Percentiles rank a stretch among this genome's conserved stretches.
Conservation (phyloP, 495 filamentous ascomycete genomes). For the Echria macrotheca region DNA sequence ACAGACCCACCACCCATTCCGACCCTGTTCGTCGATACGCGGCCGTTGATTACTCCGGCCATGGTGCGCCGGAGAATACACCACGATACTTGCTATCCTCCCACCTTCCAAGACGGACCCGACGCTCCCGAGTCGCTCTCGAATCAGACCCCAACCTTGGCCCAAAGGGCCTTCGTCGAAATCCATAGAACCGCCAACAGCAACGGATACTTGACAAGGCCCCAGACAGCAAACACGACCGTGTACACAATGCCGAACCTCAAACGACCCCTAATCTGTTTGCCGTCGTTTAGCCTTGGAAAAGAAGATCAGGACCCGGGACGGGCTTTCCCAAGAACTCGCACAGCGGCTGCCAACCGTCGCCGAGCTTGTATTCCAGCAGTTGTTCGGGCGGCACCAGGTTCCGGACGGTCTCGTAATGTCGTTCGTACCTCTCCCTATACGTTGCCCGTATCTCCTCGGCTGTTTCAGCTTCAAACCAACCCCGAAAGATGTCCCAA, state of each 20-base stretch:
- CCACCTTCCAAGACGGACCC: too few relatives aligned
- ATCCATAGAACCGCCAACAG: background rate
- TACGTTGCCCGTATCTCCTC: background rate
- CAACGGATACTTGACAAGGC: background rate
- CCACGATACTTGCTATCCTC: too few relatives aligned
- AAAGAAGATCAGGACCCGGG: conserved; percentile 14
- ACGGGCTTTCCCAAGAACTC: conserved; percentile 29
- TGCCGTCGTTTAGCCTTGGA: background rate
- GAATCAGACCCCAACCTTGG: too few relatives aligned
- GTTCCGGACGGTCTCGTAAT: conserved; percentile 13
- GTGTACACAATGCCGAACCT: background rate
- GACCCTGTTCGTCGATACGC: too few relatives aligned
- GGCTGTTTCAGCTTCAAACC: background rate
- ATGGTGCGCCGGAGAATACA: too few relatives aligned
- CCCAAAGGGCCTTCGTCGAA: too few relatives aligned
- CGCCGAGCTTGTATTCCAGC: conserved; percentile 22
- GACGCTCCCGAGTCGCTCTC: too few relatives aligned
- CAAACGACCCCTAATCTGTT: background rate
- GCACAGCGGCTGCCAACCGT: conserved; percentile 36
- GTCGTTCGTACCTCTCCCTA: background rate
- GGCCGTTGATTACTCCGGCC: too few relatives aligned
- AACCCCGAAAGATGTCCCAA: background rate
- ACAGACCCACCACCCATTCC: too few relatives aligned
- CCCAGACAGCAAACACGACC: background rate
- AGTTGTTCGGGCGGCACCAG: conserved; percentile 15